A percentile compares a stretch with the other conserved stretches of the same genome.
Conservation (phyloP, 352 stramenopile genomes). For the Phytophthora cactorum region DNA sequence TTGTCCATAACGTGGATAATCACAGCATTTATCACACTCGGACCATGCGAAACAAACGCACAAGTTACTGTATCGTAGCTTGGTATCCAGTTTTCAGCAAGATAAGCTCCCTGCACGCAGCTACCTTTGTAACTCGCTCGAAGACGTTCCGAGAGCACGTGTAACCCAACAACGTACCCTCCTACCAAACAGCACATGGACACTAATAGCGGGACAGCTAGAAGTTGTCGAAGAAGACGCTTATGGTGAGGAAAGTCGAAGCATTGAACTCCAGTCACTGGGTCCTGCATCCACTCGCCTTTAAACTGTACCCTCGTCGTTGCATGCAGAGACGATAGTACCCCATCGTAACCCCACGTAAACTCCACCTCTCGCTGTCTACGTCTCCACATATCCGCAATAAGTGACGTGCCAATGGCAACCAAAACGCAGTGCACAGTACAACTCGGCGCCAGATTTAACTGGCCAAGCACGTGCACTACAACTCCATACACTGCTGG, state of each 20-base stretch:
- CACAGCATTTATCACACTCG: conserved; percentile 66
- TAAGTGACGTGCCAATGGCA: conserved; percentile 63
- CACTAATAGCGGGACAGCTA: conserved; percentile 59
- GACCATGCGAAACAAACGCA: conserved; percentile 53
- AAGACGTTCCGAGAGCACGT: conserved; percentile 65
- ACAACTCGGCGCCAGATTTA: conserved; percentile 52
- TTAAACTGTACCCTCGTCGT: conserved; percentile 57
- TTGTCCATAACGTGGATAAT: conserved; percentile 72
- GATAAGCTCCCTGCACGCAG: conserved; percentile 22
- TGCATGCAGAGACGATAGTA: conserved; percentile 41
- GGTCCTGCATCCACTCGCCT: conserved; percentile 64
- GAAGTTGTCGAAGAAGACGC: conserved; percentile 51
- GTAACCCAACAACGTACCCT: conserved; percentile 59
- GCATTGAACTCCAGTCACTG: conserved; percentile 43
- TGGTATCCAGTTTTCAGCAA: conserved; percentile 78
- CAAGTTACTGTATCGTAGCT: conserved; percentile 34
- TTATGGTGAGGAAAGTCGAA: conserved; percentile 73
- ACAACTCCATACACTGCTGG: conserved; percentile 59
- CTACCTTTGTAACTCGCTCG: conserved; percentile 44
- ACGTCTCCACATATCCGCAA: conserved; percentile 64
- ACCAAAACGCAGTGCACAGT: conserved; percentile 53
- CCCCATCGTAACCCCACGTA: conserved; percentile 57
- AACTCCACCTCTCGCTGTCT: conserved; percentile 63
- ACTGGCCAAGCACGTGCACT: conserved; percentile 50
- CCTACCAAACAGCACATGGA: conserved; percentile 65